These are phyloP conservation scores for Solanum chacoense DNA, from an alignment of 305 asterid species.

Conservation along the genomic window DNA sequence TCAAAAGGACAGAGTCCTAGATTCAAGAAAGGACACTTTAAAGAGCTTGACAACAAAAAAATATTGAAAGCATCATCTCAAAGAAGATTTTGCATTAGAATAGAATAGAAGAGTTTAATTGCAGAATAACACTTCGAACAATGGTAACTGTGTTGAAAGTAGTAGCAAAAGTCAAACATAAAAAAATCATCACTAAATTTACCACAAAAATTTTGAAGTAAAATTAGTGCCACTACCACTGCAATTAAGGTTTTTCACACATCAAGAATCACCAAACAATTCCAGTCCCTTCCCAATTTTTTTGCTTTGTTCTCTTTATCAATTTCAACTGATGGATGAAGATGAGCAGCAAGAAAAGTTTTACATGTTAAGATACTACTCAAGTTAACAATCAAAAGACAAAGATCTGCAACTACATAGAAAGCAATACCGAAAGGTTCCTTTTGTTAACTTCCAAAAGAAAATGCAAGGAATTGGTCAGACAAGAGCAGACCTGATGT, in stretches of 20 bases:
- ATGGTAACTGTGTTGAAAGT: neutral
- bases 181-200: neutral
- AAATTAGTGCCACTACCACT: neutral
- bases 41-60: neutral
- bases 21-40: neutral
- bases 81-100: neutral
- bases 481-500: constrained; percentile 55
- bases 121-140: neutral
- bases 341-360: neutral
- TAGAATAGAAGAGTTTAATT: neutral
- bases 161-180: neutral
- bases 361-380: neutral
- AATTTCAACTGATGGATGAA: neutral
- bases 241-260: neutral
- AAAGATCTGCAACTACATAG: neutral
- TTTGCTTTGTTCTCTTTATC: neutral
- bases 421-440: neutral
- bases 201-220: neutral
- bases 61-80: neutral
- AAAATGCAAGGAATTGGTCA: neutral
- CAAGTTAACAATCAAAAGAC: neutral
- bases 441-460: neutral
- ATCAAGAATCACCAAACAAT: neutral
- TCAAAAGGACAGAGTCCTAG: neutral
- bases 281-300: neutral